Evolutionary conservation across 139 green algal species (phyloP), one percentile per base, ranked within the genome.

Genomic region (Nannochloris sp.): DNA sequence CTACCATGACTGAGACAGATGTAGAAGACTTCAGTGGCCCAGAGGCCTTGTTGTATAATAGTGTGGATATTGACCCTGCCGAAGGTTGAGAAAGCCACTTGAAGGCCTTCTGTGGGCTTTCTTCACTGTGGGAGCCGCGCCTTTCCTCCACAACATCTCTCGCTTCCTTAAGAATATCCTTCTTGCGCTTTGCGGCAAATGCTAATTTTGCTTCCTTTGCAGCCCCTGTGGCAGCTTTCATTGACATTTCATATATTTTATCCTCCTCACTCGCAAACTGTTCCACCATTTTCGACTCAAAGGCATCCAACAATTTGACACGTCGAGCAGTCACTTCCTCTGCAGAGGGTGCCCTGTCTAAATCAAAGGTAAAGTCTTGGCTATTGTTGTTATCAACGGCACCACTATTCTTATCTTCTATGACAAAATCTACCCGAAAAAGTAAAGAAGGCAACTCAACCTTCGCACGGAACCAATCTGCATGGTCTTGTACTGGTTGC

Each of bases 351-450:
- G 76, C 81, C 6, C 69, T 77, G 6, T 63, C 49, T 50, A 95
- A 75, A 17, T 46, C 28, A 49, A 95, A 43, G 29, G 46, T n/a
- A 53, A 84, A 93, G 70, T 95, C 82, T 56, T 66, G 62, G 25
- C 58, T 55, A 8, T 62, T 50, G 68, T 93, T 93, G 85, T 92
- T 92, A 64, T 94, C 84, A 20, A 88, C 75, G 1, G 66, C 63
- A 2, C 70, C 71, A 17, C 68, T 78, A 33, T 26, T 37, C 23
- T 43, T 62, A 70, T 92, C 87, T 46, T 77, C 69, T 3, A 94
- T 40, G 28, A 95, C 89, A 76, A 83, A 95, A 67, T 91, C 83
- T 4, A 89, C 59, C 6, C 69, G 64, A 70, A 87, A 95, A 0
- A 88, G 51, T 11, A 87, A 72, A 12, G 67, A 16, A 0, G 84